Conservation (phyloP, 2,329 filamentous ascomycete genomes). For the Uncinocarpus reesii region DNA sequence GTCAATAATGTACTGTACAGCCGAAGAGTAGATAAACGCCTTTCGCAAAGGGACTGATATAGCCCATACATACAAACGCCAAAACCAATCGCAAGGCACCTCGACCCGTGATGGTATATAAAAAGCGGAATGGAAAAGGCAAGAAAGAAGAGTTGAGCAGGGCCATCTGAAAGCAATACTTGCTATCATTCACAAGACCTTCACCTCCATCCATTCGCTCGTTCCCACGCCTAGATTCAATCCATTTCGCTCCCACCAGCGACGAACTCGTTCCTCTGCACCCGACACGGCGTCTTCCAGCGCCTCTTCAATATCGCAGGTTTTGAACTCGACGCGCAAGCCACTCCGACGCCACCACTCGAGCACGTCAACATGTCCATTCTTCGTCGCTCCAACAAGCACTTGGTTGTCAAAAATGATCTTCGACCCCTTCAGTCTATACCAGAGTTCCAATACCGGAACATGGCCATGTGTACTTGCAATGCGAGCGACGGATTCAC, state of each 20-base stretch:
- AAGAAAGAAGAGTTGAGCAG: no score
- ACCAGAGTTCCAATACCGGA: conserved; percentile 73
- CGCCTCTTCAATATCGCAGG: conserved; percentile 89
- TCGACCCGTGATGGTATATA: neutral
- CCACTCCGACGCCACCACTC: conserved; percentile 79
- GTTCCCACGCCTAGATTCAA: conserved; percentile 71
- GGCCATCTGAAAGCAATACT: no score
- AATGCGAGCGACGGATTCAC: conserved; percentile 71
- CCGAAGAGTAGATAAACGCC: no score
- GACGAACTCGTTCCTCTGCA: conserved; percentile 60
- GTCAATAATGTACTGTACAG: no score
- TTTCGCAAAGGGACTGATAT: no score
- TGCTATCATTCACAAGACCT: conserved; percentile 53
- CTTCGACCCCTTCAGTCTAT: conserved; percentile 60
- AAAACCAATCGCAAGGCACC: no score
- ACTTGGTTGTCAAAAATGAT: conserved; percentile 76
- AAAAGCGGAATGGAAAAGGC: no score
- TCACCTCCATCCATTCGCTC: conserved; percentile 80
- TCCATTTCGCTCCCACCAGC: conserved; percentile 82
- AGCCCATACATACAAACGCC: no score
- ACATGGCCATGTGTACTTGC: conserved; percentile 79
- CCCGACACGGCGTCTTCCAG: conserved; percentile 72
- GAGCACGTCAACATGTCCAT: conserved; percentile 71
- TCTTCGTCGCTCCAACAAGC: conserved; percentile 75
- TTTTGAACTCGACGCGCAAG: conserved; percentile 79